phyloP scores from a whole-genome alignment of 2,329 filamentous ascomycete genomes.

The Colletotrichum sp. region DNA sequence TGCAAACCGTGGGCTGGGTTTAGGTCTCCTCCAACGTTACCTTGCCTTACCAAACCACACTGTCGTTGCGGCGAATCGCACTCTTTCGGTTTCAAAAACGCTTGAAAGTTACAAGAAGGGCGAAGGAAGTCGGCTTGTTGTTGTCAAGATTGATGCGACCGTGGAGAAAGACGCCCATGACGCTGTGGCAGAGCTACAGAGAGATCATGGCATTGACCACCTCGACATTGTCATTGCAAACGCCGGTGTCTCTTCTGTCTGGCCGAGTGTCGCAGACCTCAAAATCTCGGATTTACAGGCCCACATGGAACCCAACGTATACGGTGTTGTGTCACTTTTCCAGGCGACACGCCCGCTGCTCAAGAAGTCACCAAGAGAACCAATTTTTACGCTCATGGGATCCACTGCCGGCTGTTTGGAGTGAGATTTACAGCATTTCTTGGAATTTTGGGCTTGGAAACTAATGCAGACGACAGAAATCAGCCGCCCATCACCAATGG shows the following conservation, averaged over 20 bases:
- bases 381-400: neutral
- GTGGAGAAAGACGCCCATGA: constrained; percentile 34
- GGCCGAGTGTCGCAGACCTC: constrained; percentile 33
- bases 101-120: constrained; percentile 42
- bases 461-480: neutral
- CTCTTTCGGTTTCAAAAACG: constrained; percentile 32
- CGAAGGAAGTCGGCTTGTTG: constrained; percentile 37
- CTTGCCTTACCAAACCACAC: constrained; percentile 62
- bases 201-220: constrained; percentile 37
- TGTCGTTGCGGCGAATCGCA: constrained; percentile 43
- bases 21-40: constrained; percentile 36
- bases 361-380: neutral
- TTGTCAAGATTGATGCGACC: constrained; percentile 47
- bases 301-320: constrained; percentile 45
- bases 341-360: constrained; percentile 33
- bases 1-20: constrained; percentile 42
- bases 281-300: constrained; percentile 39
- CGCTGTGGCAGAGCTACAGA: constrained; percentile 35
- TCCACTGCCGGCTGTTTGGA: neutral
- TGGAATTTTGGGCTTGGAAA: no score
- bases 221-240: constrained; percentile 60
- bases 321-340: constrained; percentile 6
- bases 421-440: neutral
- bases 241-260: constrained; percentile 45
- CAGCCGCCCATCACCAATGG: neutral